Evolutionary conservation across 345 rosid species (phyloP).

Genomic region (Linum lewisii): DNA sequence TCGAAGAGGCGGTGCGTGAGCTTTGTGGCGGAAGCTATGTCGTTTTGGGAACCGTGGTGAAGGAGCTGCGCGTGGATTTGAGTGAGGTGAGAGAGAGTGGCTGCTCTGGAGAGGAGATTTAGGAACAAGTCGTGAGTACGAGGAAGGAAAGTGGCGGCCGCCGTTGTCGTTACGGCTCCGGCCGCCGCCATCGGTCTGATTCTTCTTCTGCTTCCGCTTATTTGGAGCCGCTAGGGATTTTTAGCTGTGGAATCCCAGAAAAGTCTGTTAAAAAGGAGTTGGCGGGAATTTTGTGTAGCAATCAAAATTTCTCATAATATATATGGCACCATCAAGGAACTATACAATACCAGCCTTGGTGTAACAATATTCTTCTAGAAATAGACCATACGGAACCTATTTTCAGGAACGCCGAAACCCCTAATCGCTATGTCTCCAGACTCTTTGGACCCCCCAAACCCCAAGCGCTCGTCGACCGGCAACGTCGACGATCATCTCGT

Average conservation of each 20-base stretch:
- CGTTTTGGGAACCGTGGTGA: constrained; percentile 35
- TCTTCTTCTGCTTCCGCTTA: not conserved
- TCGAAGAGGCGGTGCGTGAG: constrained; percentile 59
- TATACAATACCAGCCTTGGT: too few species aligned
- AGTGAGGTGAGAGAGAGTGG: constrained; percentile 40
- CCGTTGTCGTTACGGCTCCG: not conserved
- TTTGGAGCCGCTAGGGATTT: not conserved
- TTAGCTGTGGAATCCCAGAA: not conserved
- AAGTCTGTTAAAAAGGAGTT: not conserved
- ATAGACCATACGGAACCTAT: too few species aligned
- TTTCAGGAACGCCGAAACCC: too few species aligned
- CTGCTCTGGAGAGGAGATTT: constrained; percentile 32
- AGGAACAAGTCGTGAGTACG: constrained; percentile 27
- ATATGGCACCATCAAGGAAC: too few species aligned
- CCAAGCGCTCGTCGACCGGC: too few species aligned
- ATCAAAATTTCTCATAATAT: too few species aligned
- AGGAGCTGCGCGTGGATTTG: constrained; percentile 63
- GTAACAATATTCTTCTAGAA: too few species aligned
- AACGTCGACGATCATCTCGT: too few species aligned
- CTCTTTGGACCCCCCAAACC: too few species aligned
- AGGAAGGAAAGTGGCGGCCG: not conserved
- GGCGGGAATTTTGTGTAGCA: not conserved
- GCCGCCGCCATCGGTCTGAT: not conserved
- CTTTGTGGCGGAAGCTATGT: constrained; percentile 50
- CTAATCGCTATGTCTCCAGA: too few species aligned